Conservation (phyloP, 352 stramenopile species). For the Globisporangium paddicum region DNA sequence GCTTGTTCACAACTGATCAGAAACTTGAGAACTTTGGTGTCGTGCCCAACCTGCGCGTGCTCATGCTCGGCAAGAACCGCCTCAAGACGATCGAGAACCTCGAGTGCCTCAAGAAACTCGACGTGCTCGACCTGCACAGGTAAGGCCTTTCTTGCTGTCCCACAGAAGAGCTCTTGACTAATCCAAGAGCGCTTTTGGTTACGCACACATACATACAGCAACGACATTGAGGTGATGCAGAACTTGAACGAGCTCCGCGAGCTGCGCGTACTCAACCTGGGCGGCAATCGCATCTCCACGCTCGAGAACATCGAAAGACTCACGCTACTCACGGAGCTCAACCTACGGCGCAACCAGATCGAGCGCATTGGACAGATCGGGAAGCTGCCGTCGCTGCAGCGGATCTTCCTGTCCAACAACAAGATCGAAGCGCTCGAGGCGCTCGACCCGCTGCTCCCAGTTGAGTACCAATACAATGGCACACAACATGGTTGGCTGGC, state of each 20-base stretch:
- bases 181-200: not conserved
- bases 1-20: slow-evolving; percentile 18
- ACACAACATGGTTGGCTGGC: too few relatives aligned
- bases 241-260: slow-evolving; percentile 82
- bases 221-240: slow-evolving; percentile 86
- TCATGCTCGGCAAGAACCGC: slow-evolving; percentile 92
- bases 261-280: slow-evolving; percentile 90
- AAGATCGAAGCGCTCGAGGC: slow-evolving; percentile 65
- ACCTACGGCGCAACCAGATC: slow-evolving; percentile 85
- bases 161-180: too few relatives aligned
- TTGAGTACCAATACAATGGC: slow-evolving; percentile 9
- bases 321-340: slow-evolving; percentile 85
- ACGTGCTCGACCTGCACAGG: slow-evolving; percentile 91
- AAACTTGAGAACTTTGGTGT: slow-evolving; percentile 73
- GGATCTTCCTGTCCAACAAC: slow-evolving; percentile 91
- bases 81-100: slow-evolving; percentile 83
- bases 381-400: slow-evolving; percentile 69
- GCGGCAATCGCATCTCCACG: slow-evolving; percentile 73
- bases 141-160: slow-evolving; percentile 5
- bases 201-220: slow-evolving; percentile 32
- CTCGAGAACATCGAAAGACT: slow-evolving; percentile 82
- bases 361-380: slow-evolving; percentile 47
- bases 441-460: slow-evolving; percentile 67
- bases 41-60: slow-evolving; percentile 82
- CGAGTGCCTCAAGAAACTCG: slow-evolving; percentile 80